Base-by-base conservation (phyloP, 805 yeast genomes). In the Priceomyces fermenticarens region DNA sequence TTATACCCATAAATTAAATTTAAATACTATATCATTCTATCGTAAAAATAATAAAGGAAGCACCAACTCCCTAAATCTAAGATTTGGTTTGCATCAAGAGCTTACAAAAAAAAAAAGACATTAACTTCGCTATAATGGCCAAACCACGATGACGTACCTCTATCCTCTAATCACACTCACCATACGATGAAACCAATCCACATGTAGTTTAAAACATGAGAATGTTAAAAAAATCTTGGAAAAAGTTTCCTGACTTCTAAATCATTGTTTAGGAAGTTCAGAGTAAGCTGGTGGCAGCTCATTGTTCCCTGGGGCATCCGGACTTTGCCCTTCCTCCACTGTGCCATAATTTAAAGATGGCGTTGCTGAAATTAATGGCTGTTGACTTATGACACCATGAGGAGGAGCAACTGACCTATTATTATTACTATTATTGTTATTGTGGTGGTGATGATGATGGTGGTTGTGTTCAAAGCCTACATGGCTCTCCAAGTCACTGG, bases 401-500 rank as follows among this genome's bases (percentile, higher is more conserved):
- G 8, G 7, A 11, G 17, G 35, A 12, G 12, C 11, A 17, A 20
- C 26, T 12, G 35, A 26, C 13, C 11, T 16, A 20, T 27, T 32
- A 32, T 6, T 49, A 42, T 11, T 35, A 26, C n/a, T 13, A 12
- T 26, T 12, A 10, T 5, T 20, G 4, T 25, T 36, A 45, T 54
- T 52, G 38, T 55, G 56, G 44, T 53, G 58, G 45, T 55, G 60
- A 40, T 54, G 59, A 27, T 49, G 55, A 32, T 50, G 55, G 15
- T 33, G 31, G 4, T 28, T 20, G 31, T 33, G 16, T 14, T 42
- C 20, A 37, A 44, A 8, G 29, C 52, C 30, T 30, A 41, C 12
- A 43, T 50, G 48, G 20, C 48, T 55, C 46, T 70, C 75, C 36
- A 70, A 52, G 44, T 70, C 73, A 30, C 52, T 46, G 14, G 62